Percentiles rank a stretch among this genome's conserved stretches.
Conservation (phyloP, 192 early-diverging fungal genomes). For the Irineochytrium annulatum region DNA sequence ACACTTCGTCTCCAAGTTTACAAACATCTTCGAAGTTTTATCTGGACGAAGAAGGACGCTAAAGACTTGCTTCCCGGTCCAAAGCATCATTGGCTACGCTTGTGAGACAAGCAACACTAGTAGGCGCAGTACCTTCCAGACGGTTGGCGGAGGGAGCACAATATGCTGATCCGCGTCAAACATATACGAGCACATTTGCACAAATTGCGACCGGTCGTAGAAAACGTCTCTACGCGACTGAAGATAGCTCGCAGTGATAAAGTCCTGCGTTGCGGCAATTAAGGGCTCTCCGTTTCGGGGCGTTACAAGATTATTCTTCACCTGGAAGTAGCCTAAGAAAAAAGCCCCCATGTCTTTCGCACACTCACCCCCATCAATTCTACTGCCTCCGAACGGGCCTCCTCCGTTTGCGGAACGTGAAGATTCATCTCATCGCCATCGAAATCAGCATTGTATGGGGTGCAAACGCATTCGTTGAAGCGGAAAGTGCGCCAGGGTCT, state of each 20-base stretch:
- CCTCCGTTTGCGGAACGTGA: constrained; percentile 99
- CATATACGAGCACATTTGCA: constrained; percentile 89
- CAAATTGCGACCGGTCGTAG: constrained; percentile 89
- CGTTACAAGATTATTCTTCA: constrained; percentile 95
- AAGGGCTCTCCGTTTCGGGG: constrained; percentile 97
- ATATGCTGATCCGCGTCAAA: constrained; percentile 78
- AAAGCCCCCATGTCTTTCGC: constrained; percentile 9
- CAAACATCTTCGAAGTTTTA: constrained; percentile 50
- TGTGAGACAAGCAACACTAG: constrained; percentile 1
- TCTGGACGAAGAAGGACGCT: constrained; percentile 86
- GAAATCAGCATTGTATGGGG: constrained; percentile 99
- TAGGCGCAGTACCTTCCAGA: constrained; percentile 59
- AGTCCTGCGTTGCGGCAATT: constrained; percentile 99
- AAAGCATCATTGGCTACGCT: constrained; percentile 68
- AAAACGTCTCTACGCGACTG: constrained; percentile 92
- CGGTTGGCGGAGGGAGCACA: constrained; percentile 90
- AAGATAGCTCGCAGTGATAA: constrained; percentile 94
- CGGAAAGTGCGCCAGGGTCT: constrained; percentile 97
- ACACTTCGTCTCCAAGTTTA: constrained; percentile 89
- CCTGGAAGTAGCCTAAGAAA: constrained; percentile 9
- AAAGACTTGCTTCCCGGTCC: constrained; percentile 98
- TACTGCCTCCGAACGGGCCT: constrained; percentile 93
- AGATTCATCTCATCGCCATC: constrained; percentile 99
- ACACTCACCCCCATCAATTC: constrained; percentile 79
- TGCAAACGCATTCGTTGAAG: constrained; percentile 99